Evolutionary conservation across 148 eudicot species (phyloP).

Genomic region (Rhododendron ferrugineum): DNA sequence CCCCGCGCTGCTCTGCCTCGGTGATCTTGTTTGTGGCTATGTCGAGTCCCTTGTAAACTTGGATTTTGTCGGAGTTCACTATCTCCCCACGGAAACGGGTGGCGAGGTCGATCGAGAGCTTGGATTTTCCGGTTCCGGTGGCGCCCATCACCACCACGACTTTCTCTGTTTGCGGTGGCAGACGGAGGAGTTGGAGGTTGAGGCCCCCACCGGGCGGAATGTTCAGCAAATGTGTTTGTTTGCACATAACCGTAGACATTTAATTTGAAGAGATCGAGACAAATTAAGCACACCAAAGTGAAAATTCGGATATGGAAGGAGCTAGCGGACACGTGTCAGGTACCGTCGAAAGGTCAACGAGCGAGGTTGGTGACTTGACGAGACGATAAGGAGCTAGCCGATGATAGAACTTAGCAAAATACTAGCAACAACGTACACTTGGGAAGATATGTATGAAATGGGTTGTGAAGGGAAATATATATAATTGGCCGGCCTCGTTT

Average conservation of each 20-base stretch:
- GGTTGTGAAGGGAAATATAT: neutral
- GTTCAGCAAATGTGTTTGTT: slow-evolving; percentile 34
- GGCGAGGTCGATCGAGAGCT: slow-evolving; percentile 74
- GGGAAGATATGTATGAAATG: neutral
- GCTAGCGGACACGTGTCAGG: neutral
- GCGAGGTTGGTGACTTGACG: neutral
- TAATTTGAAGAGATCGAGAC: slow-evolving; percentile 22
- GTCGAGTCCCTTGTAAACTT: slow-evolving; percentile 67
- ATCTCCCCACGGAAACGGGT: slow-evolving; percentile 54
- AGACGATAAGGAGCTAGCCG: neutral
- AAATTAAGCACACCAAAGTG: neutral
- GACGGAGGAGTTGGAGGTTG: slow-evolving; percentile 19
- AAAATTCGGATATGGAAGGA: neutral
- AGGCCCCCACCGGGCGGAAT: slow-evolving; percentile 16
- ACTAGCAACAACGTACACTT: neutral
- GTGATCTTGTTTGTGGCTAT: slow-evolving; percentile 72
- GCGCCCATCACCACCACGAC: slow-evolving; percentile 80
- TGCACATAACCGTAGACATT: slow-evolving; percentile 33
- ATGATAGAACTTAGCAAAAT: neutral
- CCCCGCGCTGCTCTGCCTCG: slow-evolving; percentile 47
- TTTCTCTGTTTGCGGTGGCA: slow-evolving; percentile 41
- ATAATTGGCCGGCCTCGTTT: neutral
- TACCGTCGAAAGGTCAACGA: neutral
- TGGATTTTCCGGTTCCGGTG: slow-evolving; percentile 85
- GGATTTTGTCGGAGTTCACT: slow-evolving; percentile 81